Percentiles rank a stretch among this genome's conserved stretches.
Conservation (phyloP, 331 rosid genomes). For the Ulmus americana region DNA sequence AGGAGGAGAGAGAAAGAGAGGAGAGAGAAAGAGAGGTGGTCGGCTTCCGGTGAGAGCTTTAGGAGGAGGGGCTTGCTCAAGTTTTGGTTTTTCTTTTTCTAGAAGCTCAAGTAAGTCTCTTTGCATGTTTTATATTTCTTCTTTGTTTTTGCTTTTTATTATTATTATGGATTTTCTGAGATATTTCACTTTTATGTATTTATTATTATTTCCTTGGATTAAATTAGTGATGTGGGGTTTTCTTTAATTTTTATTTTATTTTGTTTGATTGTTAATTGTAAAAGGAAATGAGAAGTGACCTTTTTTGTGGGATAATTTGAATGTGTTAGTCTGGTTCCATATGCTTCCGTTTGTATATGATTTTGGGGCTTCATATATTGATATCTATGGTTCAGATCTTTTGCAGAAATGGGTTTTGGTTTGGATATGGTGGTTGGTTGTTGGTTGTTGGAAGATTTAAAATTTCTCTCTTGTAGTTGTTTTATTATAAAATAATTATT, state of each 20-base stretch:
- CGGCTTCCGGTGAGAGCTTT: slow-evolving; percentile 22
- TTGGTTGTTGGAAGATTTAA: slow-evolving; percentile 3
- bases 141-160: neutral
- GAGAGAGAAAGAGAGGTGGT: slow-evolving; percentile 12
- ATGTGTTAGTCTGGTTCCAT: neutral
- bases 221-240: no score
- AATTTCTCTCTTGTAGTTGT: neutral
- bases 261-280: neutral
- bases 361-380: neutral
- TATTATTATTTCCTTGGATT: neutral
- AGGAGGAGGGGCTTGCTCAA: slow-evolving; percentile 5
- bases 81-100: neutral
- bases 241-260: neutral
- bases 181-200: neutral
- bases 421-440: slow-evolving; percentile 3
- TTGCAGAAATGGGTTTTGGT: slow-evolving; percentile 13
- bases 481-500: neutral
- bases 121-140: slow-evolving; percentile 1
- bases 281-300: neutral
- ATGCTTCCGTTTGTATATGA: neutral
- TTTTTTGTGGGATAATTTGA: neutral
- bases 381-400: slow-evolving; percentile 38
- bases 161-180: neutral
- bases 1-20: slow-evolving; percentile 13
- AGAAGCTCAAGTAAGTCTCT: slow-evolving; percentile 14